Conservation (phyloP, 345 rosid genomes). For the Moringa oleifera region DNA sequence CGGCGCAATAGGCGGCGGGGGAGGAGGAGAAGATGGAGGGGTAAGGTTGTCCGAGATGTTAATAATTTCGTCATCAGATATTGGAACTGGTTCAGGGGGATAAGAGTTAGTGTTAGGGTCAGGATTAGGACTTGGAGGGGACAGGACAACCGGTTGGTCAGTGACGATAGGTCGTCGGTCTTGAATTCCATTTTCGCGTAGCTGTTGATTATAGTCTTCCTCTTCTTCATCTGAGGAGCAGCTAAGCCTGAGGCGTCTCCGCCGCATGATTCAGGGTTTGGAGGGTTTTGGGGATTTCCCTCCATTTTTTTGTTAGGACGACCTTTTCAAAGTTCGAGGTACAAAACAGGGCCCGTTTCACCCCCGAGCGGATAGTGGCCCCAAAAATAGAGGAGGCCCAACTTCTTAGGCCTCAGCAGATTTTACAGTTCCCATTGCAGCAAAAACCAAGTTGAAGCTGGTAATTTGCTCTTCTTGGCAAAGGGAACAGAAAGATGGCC, state of each 20-base stretch:
- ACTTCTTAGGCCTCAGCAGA: no score
- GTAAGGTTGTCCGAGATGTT: slow-evolving; percentile 46
- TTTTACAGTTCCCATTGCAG: no score
- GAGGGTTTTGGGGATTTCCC: not conserved
- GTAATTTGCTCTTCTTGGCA: no score
- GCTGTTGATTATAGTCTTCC: slow-evolving; percentile 20
- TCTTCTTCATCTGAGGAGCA: slow-evolving; percentile 52
- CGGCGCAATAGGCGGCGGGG: slow-evolving; percentile 7
- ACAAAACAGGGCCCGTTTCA: no score
- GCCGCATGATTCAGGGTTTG: slow-evolving; percentile 35
- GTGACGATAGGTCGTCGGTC: slow-evolving; percentile 10
- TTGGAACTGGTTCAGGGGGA: slow-evolving; percentile 21
- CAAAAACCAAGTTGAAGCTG: no score
- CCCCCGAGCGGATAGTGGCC: no score
- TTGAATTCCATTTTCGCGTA: not conserved
- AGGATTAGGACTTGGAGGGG: slow-evolving; percentile 20
- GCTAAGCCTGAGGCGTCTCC: slow-evolving; percentile 51
- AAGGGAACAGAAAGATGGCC: no score
- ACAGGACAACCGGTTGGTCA: slow-evolving; percentile 17
- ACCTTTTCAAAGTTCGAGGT: no score
- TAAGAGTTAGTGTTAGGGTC: slow-evolving; percentile 13
- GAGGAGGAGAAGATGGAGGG: slow-evolving; percentile 32
- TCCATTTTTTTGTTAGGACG: no score
- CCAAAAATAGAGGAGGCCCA: no score
- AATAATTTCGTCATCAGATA: slow-evolving; percentile 53